These are phyloP conservation scores for Artemisia tridentata DNA, from an alignment of 129 eudicot species.

Conservation along the genomic window DNA sequence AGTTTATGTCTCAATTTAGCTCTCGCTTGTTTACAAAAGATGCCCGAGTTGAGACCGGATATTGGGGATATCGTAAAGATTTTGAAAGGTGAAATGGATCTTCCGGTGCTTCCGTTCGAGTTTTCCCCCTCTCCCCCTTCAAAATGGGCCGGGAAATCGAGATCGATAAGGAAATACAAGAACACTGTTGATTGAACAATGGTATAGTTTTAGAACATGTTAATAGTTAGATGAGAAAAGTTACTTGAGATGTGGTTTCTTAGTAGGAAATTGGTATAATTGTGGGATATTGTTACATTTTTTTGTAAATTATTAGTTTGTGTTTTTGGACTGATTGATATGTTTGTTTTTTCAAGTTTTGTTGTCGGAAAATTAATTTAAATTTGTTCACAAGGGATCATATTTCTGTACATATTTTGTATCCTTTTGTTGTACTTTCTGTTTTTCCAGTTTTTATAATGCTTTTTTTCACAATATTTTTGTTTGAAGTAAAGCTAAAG, in stretches of 20 bases:
- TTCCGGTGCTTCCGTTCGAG: constrained; percentile 67
- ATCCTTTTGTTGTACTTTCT: neutral
- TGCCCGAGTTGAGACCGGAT: constrained; percentile 92
- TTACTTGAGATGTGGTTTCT: no score
- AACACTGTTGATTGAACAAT: constrained; percentile 31
- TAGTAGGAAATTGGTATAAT: neutral
- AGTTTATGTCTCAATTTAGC: constrained; percentile 81
- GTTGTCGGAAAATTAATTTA: neutral
- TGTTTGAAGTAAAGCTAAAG: neutral
- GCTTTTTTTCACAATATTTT: neutral
- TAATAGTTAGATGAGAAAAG: neutral
- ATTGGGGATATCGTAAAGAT: constrained; percentile 81
- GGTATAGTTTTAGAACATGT: neutral
- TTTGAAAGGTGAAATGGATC: constrained; percentile 85
- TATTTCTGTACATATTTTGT: neutral
- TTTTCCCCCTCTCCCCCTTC: constrained; percentile 94
- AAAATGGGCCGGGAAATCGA: constrained; percentile 47
- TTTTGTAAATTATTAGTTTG: neutral
- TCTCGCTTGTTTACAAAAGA: constrained; percentile 81
- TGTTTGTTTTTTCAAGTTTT: neutral
- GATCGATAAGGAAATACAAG: constrained; percentile 62
- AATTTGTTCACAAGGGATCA: neutral
- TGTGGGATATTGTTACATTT: neutral
- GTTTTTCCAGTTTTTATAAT: neutral
- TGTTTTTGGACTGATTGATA: neutral